Evolutionary conservation across 192 early-diverging fungal genomes (phyloP).

Genomic region (Linnemannia hyalina): DNA sequence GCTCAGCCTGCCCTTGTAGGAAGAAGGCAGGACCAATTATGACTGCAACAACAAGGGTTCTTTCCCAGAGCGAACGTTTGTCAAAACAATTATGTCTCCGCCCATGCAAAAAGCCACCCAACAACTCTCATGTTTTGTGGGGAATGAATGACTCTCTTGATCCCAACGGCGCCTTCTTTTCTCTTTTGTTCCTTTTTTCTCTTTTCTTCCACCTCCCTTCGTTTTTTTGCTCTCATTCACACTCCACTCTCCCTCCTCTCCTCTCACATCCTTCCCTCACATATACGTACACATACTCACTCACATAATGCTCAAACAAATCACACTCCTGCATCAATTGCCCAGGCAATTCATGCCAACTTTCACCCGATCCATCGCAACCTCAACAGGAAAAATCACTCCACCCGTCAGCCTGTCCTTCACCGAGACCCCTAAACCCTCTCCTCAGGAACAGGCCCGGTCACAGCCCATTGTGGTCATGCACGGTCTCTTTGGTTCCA

Average conservation of each 20-base stretch:
- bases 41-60: too few species aligned
- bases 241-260: background rate
- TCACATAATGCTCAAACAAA: background rate
- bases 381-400: slow-evolving; percentile 2
- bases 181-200: too few species aligned
- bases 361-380: background rate
- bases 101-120: background rate
- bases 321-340: background rate
- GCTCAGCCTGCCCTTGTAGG: too few species aligned
- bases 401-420: slow-evolving; percentile 36
- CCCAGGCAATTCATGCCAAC: background rate
- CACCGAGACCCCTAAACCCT: slow-evolving; percentile 26
- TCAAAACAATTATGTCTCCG: background rate
- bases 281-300: too few species aligned
- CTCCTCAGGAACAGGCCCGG: slow-evolving; percentile 1
- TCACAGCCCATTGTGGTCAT: slow-evolving; percentile 78
- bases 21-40: too few species aligned
- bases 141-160: background rate
- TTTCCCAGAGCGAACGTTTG: too few species aligned
- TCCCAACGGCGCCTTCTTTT: too few species aligned
- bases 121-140: background rate
- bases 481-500: slow-evolving; percentile 94
- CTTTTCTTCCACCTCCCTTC: too few species aligned
- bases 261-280: too few species aligned
- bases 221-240: background rate